Evolutionary conservation across 1,284 basidiomycete genomes (phyloP).

Genomic region (Limonomyces culmigenus): DNA sequence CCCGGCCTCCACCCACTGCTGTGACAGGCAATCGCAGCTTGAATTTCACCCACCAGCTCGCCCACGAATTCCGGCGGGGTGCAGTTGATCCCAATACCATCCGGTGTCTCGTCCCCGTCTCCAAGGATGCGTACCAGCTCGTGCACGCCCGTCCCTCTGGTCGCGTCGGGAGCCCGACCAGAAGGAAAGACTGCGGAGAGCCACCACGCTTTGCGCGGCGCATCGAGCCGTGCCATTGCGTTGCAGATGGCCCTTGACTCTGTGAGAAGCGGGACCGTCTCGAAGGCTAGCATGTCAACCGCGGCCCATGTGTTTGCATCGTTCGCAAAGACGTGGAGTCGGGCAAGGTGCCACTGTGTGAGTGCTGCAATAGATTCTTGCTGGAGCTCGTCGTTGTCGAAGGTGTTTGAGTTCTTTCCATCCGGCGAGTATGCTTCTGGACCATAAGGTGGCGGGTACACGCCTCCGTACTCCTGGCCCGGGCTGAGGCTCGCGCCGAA

Average conservation of each 20-base stretch:
- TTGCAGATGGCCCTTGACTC: conserved; percentile 52
- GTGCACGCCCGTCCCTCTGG: conserved; percentile 15
- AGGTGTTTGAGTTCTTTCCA: conserved; percentile 24
- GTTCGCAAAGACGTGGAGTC: conserved; percentile 36
- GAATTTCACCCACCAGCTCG: conserved; percentile 18
- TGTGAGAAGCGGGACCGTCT: conserved; percentile 56
- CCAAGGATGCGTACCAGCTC: conserved; percentile 14
- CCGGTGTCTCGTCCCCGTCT: conserved; percentile 17
- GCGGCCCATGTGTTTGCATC: conserved; percentile 32
- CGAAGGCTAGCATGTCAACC: conserved; percentile 59
- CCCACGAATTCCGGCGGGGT: conserved; percentile 26
- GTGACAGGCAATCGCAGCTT: conserved; percentile 9
- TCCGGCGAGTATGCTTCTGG: conserved; percentile 24
- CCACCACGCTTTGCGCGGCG: conserved; percentile 55
- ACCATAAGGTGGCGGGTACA: conserved; percentile 63
- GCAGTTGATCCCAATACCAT: conserved; percentile 60
- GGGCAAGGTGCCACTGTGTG: conserved; percentile 46
- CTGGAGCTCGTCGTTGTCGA: conserved; percentile 16
- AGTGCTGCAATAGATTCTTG: conserved; percentile 33
- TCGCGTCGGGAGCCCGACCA: conserved; percentile 25
- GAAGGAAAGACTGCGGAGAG: conserved; percentile 53
- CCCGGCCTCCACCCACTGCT: conserved; percentile 18
- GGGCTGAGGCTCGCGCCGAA: conserved; percentile 54
- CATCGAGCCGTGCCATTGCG: conserved; percentile 30
- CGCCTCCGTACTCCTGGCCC: conserved; percentile 58